Evolutionary conservation across 208 protist genomes (phyloP).

Genomic region (Herpetomonas muscarum): DNA sequence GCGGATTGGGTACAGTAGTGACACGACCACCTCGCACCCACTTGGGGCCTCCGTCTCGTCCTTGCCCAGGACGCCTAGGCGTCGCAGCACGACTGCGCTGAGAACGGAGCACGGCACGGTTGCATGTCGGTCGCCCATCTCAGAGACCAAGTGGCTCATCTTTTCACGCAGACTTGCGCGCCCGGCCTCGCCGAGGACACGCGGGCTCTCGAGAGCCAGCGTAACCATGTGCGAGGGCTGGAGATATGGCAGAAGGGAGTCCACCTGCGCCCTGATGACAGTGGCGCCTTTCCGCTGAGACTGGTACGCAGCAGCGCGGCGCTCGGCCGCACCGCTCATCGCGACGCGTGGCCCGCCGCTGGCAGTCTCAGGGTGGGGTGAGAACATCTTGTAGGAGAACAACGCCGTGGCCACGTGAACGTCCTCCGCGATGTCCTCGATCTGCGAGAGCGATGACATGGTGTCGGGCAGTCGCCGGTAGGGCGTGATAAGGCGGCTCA

Average conservation of each 20-base stretch:
- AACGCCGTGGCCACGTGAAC: slow-evolving; percentile 62
- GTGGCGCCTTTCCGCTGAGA: slow-evolving; percentile 9
- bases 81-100: background rate
- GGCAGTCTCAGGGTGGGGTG: slow-evolving; percentile 12
- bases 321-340: background rate
- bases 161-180: slow-evolving; percentile 34
- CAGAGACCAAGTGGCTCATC: slow-evolving; percentile 39
- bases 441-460: slow-evolving; percentile 15
- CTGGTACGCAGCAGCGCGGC: background rate
- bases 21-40: slow-evolving; percentile 25
- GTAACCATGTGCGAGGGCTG: slow-evolving; percentile 32
- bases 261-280: slow-evolving; percentile 30
- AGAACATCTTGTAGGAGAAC: slow-evolving; percentile 60
- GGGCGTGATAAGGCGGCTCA: slow-evolving; percentile 29
- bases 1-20: slow-evolving; percentile 35
- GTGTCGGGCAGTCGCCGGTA: slow-evolving; percentile 15
- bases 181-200: slow-evolving; percentile 35
- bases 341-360: slow-evolving; percentile 5
- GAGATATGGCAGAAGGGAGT: slow-evolving; percentile 55
- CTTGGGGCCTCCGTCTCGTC: slow-evolving; percentile 2
- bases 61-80: background rate
- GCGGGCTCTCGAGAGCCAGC: slow-evolving; percentile 37
- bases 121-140: slow-evolving; percentile 39
- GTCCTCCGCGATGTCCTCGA: slow-evolving; percentile 43
- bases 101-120: slow-evolving; percentile 21